Base-by-base conservation (phyloP, 371 early-diverging fungal species). In the Mucor lusitanicus region DNA sequence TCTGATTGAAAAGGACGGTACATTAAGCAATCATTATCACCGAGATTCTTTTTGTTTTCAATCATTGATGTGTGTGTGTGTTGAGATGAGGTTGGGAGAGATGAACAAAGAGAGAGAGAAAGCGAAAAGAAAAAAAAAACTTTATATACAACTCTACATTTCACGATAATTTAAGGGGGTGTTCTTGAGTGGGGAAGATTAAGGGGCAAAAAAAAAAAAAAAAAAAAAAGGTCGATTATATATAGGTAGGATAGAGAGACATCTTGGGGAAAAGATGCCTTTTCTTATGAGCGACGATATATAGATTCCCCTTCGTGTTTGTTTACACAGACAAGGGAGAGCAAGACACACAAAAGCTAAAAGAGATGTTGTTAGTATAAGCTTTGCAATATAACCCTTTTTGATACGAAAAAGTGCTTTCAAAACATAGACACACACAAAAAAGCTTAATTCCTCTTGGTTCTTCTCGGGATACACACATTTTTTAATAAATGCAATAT, bases 1-100 rank as follows among this genome's bases (percentile, higher is more conserved):
- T 46, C 48, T 13, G 56, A 23, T 35, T 39, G 37, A 39, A 65
- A 65, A 1, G 65, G 65, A 28, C 58, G 65, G 39, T 65, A 65
- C 53, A 59, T 46, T 13, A 65, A 37, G 11, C 59, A 46, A 50
- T 65, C 65, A 39, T 65, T 58, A 27, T 59, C 59, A 19, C 48
- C 21, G 5, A 58, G 6, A 32, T 64, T 58, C 21, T 53, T 61
- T 33, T 59, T 65, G 37, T 53, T 59, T 32, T 59, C 27, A 8
- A 35, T 58, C 28, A 48, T 65, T 32, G 7, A 9, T 32, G 13
- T 7, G 12, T 28, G 17, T 55, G 28, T 30, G 17, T 28, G 9
- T 32, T 27, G 35, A 30, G 35, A 37, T 17, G 6, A 30, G 25
- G 30, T 33, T 33, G 33, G 7, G 33, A 33, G 7, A 33, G 7